Percentiles rank a stretch among this genome's conserved stretches.
These are phyloP conservation scores for Penicillium cosmopolitanum DNA, from an alignment of 495 filamentous ascomycete species.

Conservation along the genomic window DNA sequence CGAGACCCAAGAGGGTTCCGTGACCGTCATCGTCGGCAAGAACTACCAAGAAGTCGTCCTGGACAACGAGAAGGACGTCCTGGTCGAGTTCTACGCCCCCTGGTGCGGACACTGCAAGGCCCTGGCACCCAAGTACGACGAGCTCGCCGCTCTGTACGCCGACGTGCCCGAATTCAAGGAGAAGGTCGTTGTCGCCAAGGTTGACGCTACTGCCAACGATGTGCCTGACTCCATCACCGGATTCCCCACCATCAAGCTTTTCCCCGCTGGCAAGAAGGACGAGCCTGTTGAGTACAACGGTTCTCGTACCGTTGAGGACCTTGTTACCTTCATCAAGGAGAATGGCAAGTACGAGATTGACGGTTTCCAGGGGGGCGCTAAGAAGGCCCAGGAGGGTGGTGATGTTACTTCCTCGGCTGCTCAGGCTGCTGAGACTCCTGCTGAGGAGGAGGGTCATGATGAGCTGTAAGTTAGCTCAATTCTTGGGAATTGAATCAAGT, in stretches of 20 bases:
- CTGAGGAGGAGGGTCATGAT: slow-evolving; percentile 40
- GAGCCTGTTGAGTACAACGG: slow-evolving; percentile 85
- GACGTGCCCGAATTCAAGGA: slow-evolving; percentile 68
- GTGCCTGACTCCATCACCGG: slow-evolving; percentile 95
- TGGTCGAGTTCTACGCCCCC: slow-evolving; percentile 97
- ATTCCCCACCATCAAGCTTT: slow-evolving; percentile 99
- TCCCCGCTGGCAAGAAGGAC: slow-evolving; percentile 85
- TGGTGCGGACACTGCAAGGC: slow-evolving; percentile 99
- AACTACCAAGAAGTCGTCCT: slow-evolving; percentile 93
- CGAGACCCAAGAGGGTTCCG: slow-evolving; percentile 89
- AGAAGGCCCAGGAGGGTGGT: slow-evolving; percentile 38
- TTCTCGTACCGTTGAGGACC: slow-evolving; percentile 88
- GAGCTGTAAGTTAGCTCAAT: slow-evolving; percentile 40
- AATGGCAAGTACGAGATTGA: slow-evolving; percentile 88
- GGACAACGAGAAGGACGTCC: slow-evolving; percentile 93
- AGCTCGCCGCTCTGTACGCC: slow-evolving; percentile 81
- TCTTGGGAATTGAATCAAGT: slow-evolving; percentile 25
- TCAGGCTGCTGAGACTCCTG: slow-evolving; percentile 33
- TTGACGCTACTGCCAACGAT: slow-evolving; percentile 96
- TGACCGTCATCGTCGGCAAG: slow-evolving; percentile 88
- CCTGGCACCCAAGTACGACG: slow-evolving; percentile 74
- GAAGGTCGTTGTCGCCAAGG: slow-evolving; percentile 94
- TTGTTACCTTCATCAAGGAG: slow-evolving; percentile 91
- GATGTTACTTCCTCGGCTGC: slow-evolving; percentile 30
- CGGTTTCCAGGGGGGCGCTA: slow-evolving; percentile 52